phyloP scores from a whole-genome alignment of 768 basidiomycete genomes.

The Cubamyces lactineus region DNA sequence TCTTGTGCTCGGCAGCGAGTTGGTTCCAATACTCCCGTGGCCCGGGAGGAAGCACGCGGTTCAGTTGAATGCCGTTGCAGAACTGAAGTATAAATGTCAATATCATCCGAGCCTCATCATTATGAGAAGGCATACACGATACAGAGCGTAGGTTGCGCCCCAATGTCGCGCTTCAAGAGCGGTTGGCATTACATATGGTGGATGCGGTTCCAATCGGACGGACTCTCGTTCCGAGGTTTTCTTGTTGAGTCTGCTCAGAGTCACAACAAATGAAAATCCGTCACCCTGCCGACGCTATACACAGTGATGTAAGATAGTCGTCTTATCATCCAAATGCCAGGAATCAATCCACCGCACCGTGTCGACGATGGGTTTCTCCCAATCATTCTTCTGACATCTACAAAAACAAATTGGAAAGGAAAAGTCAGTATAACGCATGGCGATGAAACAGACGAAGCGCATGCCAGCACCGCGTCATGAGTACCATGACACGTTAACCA shows the following conservation, averaged over 20 bases:
- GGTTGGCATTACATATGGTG: constrained; percentile 66
- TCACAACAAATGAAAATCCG: constrained; percentile 69
- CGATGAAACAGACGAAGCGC: too few species aligned
- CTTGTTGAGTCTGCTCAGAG: constrained; percentile 66
- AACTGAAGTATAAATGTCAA: constrained; percentile 49
- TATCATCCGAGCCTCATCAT: too few species aligned
- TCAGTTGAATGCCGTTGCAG: constrained; percentile 73
- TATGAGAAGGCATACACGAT: constrained; percentile 65
- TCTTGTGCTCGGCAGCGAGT: constrained; percentile 71
- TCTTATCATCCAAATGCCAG: neutral
- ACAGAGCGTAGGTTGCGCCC: constrained; percentile 86
- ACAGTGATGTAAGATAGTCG: constrained; percentile 6
- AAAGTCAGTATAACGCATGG: too few species aligned
- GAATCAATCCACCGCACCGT: constrained; percentile 46
- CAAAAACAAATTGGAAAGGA: neutral
- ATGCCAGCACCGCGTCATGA: too few species aligned
- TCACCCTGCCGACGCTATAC: constrained; percentile 49
- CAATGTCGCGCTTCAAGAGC: constrained; percentile 86
- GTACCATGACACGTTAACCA: too few species aligned
- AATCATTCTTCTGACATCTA: constrained; percentile 88
- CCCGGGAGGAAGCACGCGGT: constrained; percentile 77
- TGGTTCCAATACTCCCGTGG: constrained; percentile 89
- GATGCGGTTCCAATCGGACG: constrained; percentile 74
- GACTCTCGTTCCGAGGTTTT: constrained; percentile 71
- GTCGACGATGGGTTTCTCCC: constrained; percentile 84